A percentile compares a stretch with the other conserved stretches of the same genome.
Evolutionary conservation across 2,329 filamentous ascomycete species (phyloP).

Genomic region (Fusarium nygamai): DNA sequence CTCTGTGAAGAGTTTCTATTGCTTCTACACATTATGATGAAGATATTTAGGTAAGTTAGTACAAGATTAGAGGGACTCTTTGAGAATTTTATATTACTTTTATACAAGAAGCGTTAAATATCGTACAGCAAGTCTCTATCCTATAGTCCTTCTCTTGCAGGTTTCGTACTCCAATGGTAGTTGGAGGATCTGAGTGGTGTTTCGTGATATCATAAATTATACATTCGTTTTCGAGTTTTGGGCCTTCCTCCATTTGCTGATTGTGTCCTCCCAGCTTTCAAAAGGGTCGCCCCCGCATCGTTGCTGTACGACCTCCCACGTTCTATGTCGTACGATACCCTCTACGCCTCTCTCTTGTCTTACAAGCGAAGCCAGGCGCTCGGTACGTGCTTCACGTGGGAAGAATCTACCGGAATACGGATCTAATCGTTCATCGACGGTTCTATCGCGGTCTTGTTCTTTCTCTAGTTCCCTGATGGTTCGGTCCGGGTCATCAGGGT

Average conservation of each 20-base stretch:
- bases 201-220: neutral
- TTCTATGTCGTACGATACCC: constrained; percentile 80
- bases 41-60: neutral
- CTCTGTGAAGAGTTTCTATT: neutral
- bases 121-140: neutral
- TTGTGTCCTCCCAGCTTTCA: constrained; percentile 71
- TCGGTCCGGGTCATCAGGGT: neutral
- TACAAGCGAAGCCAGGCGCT: constrained; percentile 77
- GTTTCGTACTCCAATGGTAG: constrained; percentile 19
- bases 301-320: constrained; percentile 81
- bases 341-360: constrained; percentile 82
- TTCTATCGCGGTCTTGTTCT: constrained; percentile 49
- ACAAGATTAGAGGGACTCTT: neutral
- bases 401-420: constrained; percentile 90
- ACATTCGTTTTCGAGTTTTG: constrained; percentile 24
- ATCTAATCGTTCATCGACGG: constrained; percentile 89
- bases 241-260: constrained; percentile 68
- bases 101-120: neutral
- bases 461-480: neutral
- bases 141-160: neutral
- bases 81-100: neutral
- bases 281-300: constrained; percentile 72
- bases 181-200: neutral
- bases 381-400: constrained; percentile 80
- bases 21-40: neutral